Evolutionary conservation across 2,329 filamentous ascomycete genomes (phyloP), one percentile per base, ranked within the genome.

Genomic region (Trichophyton simii): DNA sequence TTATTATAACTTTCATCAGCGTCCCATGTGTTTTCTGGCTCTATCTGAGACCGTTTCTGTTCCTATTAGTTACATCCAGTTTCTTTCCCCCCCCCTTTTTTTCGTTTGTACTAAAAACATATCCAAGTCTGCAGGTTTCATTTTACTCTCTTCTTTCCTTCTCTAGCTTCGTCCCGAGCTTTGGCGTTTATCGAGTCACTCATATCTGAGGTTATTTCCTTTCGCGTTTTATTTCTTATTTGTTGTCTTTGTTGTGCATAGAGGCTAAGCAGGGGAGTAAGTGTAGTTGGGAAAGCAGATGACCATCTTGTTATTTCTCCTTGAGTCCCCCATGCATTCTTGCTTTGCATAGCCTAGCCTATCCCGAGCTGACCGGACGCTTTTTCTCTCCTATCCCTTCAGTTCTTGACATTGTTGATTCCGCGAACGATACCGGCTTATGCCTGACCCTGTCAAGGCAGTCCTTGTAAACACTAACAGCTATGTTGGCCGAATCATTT

Each of bases 221-320:
- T 54, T 55, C 50, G 50, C 50, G 15, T 55, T 55, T 55, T 55
- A 34, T 55, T 36, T 55, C 28, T 36, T 55, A 13, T 50, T 36
- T 50, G 13, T 55, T 36, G 28, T 55, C 28, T 3, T 34, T 36
- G 50, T 55, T 28, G 50, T 55, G 50, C 28, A 55, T 55, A 36
- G 50, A 36, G 28, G 28, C 50, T 55, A 55, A 36, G 28, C 50
- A 55, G 50, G 50, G 50, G 50, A 55, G 50, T 36, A 18, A 18
- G 15, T 31, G 11, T 34, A 34, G 50, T 28, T 55, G 28, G 25
- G 11, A 36, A 55, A 55, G 50, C 50, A 55, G 50, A 55, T 55
- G 50, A 55, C 50, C 50, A 36, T 55, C 11, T 34, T 20, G 31
- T 28, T 13, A 28, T 55, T 36, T 36, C 20, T 20, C 13, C 13